A percentile compares a stretch with the other conserved stretches of the same genome.
Conservation (phyloP, 2,329 filamentous ascomycete species). For the Sclerotinia minor region DNA sequence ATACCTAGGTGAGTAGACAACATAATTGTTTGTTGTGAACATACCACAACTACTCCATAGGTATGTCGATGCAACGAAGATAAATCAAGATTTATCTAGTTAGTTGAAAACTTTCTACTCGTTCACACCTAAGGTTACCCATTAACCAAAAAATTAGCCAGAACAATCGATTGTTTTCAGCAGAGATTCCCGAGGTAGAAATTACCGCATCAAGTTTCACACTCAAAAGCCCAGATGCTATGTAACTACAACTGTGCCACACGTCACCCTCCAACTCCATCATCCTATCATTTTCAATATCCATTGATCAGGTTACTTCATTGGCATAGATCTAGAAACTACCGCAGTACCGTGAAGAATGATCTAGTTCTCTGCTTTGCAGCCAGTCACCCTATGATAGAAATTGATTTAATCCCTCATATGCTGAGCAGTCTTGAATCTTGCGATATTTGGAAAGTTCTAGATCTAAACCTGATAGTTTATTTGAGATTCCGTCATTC, state of each 20-base stretch:
- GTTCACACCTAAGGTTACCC: background rate
- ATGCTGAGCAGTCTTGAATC: background rate
- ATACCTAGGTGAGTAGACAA: no score
- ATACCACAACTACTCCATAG: no score
- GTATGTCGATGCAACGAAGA: no score
- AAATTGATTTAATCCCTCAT: background rate
- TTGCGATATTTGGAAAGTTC: background rate
- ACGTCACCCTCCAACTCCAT: background rate
- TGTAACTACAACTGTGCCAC: background rate
- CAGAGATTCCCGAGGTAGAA: no score
- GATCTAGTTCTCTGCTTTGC: background rate
- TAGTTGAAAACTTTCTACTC: background rate
- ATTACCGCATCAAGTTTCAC: background rate
- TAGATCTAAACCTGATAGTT: background rate
- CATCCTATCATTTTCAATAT: background rate
- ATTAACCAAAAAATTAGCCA: background rate
- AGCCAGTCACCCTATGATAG: background rate
- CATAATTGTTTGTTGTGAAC: no score
- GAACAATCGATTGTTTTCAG: slow-evolving; percentile 3
- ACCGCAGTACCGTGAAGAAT: background rate
- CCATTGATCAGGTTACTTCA: background rate
- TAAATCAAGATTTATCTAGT: no score
- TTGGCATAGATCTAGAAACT: background rate
- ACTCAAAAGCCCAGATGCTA: no score
- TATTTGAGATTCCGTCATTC: background rate